Base-by-base conservation (phyloP, 768 basidiomycete genomes). In the Favolaschia claudopus region DNA sequence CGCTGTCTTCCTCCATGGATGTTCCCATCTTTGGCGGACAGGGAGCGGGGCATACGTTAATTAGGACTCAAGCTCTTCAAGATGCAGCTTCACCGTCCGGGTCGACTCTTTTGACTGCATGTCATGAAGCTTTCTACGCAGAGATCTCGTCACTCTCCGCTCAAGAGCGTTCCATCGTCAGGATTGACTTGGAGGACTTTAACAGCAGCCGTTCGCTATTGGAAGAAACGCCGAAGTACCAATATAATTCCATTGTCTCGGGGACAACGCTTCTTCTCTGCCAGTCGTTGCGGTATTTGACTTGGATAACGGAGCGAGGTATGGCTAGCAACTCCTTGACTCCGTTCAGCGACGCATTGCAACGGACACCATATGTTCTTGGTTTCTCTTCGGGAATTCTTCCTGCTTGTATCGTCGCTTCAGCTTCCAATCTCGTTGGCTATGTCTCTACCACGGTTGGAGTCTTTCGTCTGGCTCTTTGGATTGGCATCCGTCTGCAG, bases 11-110 rank as follows among this genome's bases (percentile, higher is more conserved):
- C 28, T 31, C 39, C 13, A 60, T 76, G 37, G 51, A 76, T 56
- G 64, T 88, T 40, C 86, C 83, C 4, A 69, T 86, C 17, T 88
- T 88, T 63, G 76, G 82, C 39, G 86, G 86, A 7, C 87, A 88
- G 65, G 87, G 84, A 3, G 77, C 80, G 4, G 46, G 74, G 12
- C 69, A 71, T 13, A 60, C 74, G 22, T 74, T 73, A 43, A 60
- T 76, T 25, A 50, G 70, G 29, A 72, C 75, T 15, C 78, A 78
- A 65, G 79, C 80, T 7, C 52, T 80, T 19, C 69, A 63, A 28
- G 82, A 83, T 59, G 78, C 80, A 17, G 68, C 72, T 25, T 77
- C 79, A 13, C 69, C 79, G 5, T 66, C 72, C 2, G 83, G 80
- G 2, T 66, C 73, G 12, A 64, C 82, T 31, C 72, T 89, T 28